Evolutionary conservation across 139 green algal species (phyloP), one percentile per base, ranked within the genome.

Genomic region (Raphidocelis subcapitata): DNA sequence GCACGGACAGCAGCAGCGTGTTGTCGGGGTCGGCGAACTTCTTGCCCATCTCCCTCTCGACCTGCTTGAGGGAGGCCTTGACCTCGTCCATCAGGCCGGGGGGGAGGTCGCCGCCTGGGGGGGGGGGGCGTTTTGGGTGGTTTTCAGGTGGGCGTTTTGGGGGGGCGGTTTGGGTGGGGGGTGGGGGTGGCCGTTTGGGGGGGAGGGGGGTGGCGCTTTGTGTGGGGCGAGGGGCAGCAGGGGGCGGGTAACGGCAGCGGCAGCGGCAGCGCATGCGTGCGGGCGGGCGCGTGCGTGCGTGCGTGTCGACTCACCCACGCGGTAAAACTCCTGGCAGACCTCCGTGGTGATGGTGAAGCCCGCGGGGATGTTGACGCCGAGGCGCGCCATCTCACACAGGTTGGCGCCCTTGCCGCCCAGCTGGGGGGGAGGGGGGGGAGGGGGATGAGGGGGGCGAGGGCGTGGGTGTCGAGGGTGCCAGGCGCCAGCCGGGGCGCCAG

Each of bases 281-380:
- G n/a, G n/a, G n/a, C n/a, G n/a, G n/a, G n/a, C n/a, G n/a, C n/a
- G n/a, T n/a, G n/a, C n/a, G n/a, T n/a, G n/a, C n/a, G n/a, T n/a
- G n/a, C n/a, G n/a, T n/a, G n/a, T n/a, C n/a, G n/a, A n/a, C 74
- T 75, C 62, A 90, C 85, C 82, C 37, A 79, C 74, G 3, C 64
- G 28, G 77, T 93, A 74, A 72, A 90, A 97, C 61, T 91, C 72
- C n/a, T 77, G 59, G 82, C 94, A 98, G 3, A 88, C 86, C 37
- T 90, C 81, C 5, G 94, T 98, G 31, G 90, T 95, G 79, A 98
- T 93, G 44, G 91, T 97, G 62, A 97, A 80, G 70, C 94, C 92
- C 32, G 94, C 88, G 0, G 94, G 94, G 35, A 98, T 90, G 52
- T 85, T 89, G 3, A 98, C 82, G 62, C 94, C 94, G 23, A 94